Evolutionary conservation across 163 green algal genomes (phyloP).

Genomic region (Chlorella variabilis): DNA sequence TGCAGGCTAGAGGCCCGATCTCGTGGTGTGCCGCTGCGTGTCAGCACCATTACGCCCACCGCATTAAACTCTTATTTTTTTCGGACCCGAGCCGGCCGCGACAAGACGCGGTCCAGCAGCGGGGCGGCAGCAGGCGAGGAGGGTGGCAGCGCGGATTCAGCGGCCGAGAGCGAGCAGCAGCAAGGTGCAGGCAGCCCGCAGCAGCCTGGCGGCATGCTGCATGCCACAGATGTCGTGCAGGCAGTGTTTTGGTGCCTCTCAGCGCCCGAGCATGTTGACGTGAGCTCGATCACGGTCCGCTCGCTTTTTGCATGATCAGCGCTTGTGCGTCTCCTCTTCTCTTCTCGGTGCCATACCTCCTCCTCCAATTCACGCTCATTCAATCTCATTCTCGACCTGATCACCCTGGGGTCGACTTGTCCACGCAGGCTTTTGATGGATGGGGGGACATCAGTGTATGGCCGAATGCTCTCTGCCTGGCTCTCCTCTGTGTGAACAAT

Average conservation of each 20-base stretch:
- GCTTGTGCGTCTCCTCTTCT: background rate
- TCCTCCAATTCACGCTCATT: background rate
- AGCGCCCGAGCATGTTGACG: slow-evolving; percentile 42
- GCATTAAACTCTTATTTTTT: slow-evolving; percentile 78
- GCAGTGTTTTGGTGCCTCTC: slow-evolving; percentile 41
- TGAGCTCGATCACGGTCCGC: slow-evolving; percentile 34
- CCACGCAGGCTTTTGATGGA: no score
- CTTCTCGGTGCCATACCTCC: background rate
- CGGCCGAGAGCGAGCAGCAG: background rate
- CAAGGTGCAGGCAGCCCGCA: background rate
- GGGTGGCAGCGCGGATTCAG: background rate
- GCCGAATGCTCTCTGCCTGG: no score
- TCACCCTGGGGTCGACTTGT: no score
- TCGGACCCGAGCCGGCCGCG: slow-evolving; percentile 16
- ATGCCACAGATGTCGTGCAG: slow-evolving; percentile 36
- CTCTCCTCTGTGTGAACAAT: no score
- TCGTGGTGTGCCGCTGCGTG: slow-evolving; percentile 60
- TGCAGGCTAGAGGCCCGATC: slow-evolving; percentile 52
- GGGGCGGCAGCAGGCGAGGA: background rate
- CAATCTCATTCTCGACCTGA: no score
- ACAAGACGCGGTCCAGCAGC: slow-evolving; percentile 20
- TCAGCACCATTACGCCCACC: slow-evolving; percentile 76
- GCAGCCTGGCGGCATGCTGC: slow-evolving; percentile 25
- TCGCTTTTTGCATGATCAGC: background rate
- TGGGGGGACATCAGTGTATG: no score